A percentile compares a stretch with the other conserved stretches of the same genome.
Evolutionary conservation across 2,329 filamentous ascomycete genomes (phyloP).

Genomic region (Apiospora aurea): DNA sequence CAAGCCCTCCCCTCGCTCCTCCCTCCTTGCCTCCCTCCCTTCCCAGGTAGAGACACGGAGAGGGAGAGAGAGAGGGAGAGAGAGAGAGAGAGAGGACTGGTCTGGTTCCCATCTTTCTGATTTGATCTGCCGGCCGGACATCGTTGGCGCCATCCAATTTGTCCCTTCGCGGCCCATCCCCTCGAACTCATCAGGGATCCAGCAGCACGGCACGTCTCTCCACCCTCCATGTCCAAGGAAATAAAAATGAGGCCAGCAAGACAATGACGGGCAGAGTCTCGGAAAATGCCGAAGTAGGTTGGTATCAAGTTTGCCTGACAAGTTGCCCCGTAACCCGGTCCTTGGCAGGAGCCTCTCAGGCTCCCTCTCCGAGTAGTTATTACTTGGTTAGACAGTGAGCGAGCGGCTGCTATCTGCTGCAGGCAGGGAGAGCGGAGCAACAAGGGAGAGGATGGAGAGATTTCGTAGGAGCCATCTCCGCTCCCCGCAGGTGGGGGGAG

Average conservation of each 20-base stretch:
- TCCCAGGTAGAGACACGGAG: background rate
- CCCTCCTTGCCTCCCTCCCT: background rate
- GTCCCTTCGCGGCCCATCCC: background rate
- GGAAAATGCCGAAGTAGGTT: background rate
- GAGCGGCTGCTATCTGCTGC: background rate
- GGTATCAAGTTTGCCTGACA: background rate
- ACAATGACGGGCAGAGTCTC: background rate
- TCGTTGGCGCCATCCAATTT: slow-evolving; percentile 5
- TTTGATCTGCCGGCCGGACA: background rate
- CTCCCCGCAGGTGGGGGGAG: background rate
- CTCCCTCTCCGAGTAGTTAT: background rate
- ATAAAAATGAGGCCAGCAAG: background rate
- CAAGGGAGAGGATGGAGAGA: background rate
- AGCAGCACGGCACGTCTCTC: slow-evolving; percentile 6
- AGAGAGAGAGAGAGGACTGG: background rate
- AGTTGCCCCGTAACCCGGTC: background rate
- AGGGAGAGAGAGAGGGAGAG: no score
- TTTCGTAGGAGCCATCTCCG: background rate
- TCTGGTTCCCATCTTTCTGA: background rate
- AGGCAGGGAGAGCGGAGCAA: background rate
- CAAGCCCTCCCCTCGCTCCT: background rate
- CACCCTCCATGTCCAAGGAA: background rate
- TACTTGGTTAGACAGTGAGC: background rate
- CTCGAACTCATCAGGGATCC: background rate
- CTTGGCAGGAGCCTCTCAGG: background rate